Conservation (phyloP, 805 yeast species). For the Candida nemodendra region DNA sequence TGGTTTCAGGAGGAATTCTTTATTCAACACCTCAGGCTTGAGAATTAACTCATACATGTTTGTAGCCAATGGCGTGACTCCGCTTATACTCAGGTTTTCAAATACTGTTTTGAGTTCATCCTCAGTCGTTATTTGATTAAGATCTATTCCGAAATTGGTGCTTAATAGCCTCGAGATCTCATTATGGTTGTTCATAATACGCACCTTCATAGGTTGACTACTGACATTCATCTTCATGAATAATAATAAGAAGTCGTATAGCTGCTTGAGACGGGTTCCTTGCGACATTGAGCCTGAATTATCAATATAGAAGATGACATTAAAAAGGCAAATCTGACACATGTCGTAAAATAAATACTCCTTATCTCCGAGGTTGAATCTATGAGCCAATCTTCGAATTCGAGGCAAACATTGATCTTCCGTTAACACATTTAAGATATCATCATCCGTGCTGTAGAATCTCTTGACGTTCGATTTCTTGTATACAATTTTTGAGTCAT, state of each 20-base stretch:
- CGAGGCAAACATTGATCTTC: slow-evolving; percentile 22
- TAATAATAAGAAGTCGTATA: slow-evolving; percentile 18
- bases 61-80: slow-evolving; percentile 25
- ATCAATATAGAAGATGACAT: slow-evolving; percentile 22
- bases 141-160: slow-evolving; percentile 12
- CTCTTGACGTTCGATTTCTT: slow-evolving; percentile 8
- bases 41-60: slow-evolving; percentile 17
- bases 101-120: slow-evolving; percentile 17
- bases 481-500: slow-evolving; percentile 10
- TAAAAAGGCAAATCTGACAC: slow-evolving; percentile 23
- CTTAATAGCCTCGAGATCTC: slow-evolving; percentile 11
- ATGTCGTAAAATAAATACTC: slow-evolving; percentile 25
- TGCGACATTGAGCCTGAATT: slow-evolving; percentile 25
- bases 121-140: slow-evolving; percentile 18
- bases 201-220: slow-evolving; percentile 19
- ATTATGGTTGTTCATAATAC: slow-evolving; percentile 24
- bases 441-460: slow-evolving; percentile 20
- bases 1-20: slow-evolving; percentile 15
- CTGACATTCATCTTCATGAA: slow-evolving; percentile 23
- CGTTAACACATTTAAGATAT: slow-evolving; percentile 15
- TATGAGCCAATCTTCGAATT: slow-evolving; percentile 19
- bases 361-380: slow-evolving; percentile 16
- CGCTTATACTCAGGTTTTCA: slow-evolving; percentile 16
- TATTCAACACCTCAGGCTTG: slow-evolving; percentile 19
- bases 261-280: slow-evolving; percentile 20